Percentiles rank a stretch among this genome's conserved stretches.
These are phyloP conservation scores for Rosa chinensis DNA, from an alignment of 306 rosid species.

Conservation along the genomic window DNA sequence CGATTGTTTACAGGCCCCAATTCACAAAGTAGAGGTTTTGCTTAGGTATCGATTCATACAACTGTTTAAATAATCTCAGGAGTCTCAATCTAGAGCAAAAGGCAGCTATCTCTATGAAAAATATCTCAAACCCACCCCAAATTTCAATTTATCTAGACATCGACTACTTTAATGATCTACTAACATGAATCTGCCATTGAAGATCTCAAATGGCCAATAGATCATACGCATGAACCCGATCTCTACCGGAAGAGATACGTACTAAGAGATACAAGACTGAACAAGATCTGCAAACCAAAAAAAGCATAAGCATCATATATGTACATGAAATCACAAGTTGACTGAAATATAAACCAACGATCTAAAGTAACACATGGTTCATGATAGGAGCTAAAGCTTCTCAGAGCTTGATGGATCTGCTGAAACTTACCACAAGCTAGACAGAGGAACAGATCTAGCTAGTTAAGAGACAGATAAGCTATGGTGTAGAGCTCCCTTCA, in stretches of 20 bases:
- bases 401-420: not conserved
- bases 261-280: not conserved
- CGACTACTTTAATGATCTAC: not conserved
- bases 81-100: not conserved
- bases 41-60: not conserved
- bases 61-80: not conserved
- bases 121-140: not conserved
- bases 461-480: not conserved
- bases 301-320: not conserved
- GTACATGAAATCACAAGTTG: not conserved
- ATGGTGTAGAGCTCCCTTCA: constrained; percentile 98
- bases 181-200: not conserved
- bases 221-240: not conserved
- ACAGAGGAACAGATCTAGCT: not conserved
- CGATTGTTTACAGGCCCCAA: not conserved
- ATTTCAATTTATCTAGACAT: not conserved
- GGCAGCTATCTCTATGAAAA: not conserved
- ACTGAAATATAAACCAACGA: not conserved
- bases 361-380: not conserved
- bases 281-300: not conserved
- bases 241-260: not conserved
- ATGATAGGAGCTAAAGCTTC: not conserved
- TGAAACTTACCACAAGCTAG: not conserved
- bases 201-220: not conserved
- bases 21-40: not conserved